phyloP scores from a whole-genome alignment of 306 rosid genomes.

The Elaeagnus macrophylla region DNA sequence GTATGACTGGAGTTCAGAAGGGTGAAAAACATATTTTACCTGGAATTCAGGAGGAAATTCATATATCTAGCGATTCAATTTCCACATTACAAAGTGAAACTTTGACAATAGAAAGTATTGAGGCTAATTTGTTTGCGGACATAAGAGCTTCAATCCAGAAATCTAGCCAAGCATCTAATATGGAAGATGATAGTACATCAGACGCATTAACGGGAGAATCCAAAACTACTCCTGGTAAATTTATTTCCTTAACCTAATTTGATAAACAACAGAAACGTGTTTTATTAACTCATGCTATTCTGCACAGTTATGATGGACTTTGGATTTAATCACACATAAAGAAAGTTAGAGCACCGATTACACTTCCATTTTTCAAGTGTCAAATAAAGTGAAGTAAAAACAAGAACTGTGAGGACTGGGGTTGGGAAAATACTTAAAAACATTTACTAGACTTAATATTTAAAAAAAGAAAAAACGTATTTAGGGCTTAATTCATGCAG shows the following conservation, averaged over 20 bases:
- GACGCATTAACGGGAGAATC: slow-evolving; percentile 15
- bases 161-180: slow-evolving; percentile 34
- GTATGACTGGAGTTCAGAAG: slow-evolving; percentile 69
- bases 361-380: too few species aligned
- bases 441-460: too few species aligned
- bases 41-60: slow-evolving; percentile 58
- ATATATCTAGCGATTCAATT: slow-evolving; percentile 60
- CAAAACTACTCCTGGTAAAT: slow-evolving; percentile 35
- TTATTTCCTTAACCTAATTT: neutral
- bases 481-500: too few species aligned
- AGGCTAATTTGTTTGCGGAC: slow-evolving; percentile 67
- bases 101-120: slow-evolving; percentile 52
- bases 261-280: neutral
- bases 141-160: slow-evolving; percentile 94
- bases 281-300: neutral
- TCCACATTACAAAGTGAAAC: slow-evolving; percentile 70
- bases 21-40: slow-evolving; percentile 41
- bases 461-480: too few species aligned
- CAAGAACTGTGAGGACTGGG: too few species aligned
- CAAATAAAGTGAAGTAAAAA: too few species aligned
- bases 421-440: too few species aligned
- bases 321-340: neutral
- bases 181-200: slow-evolving; percentile 21
- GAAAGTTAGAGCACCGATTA: neutral
- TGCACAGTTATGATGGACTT: neutral